Conservation (phyloP, 2,329 filamentous ascomycete genomes). For the Cytospora paraplurivora region DNA sequence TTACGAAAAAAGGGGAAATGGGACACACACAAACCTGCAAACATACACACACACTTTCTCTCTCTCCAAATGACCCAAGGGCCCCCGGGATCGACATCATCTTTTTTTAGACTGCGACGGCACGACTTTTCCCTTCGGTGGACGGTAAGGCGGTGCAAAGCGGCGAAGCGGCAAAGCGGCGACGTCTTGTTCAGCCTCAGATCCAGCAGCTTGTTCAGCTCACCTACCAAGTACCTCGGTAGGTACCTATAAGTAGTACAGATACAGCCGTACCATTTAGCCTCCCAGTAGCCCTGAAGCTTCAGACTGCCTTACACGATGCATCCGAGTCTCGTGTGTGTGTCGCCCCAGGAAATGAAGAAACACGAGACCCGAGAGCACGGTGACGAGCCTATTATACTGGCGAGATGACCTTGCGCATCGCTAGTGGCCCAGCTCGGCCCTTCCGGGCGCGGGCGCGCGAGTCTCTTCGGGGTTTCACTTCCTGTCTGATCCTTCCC, state of each 20-base stretch:
- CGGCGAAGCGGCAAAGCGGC: background rate
- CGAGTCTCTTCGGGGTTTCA: constrained; percentile 15
- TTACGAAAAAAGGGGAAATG: no score
- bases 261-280: no score
- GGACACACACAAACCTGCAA: background rate
- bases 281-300: background rate
- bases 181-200: background rate
- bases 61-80: background rate
- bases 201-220: background rate
- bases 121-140: background rate
- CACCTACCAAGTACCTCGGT: no score
- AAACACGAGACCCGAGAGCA: background rate
- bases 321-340: background rate
- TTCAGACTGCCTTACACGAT: background rate
- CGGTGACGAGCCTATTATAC: constrained; percentile 1
- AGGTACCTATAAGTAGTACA: no score
- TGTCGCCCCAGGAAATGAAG: background rate
- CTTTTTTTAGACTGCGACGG: constrained; percentile 20
- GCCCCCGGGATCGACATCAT: constrained; percentile 1
- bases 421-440: constrained; percentile 19
- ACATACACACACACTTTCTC: background rate
- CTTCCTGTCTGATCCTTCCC: constrained; percentile 10
- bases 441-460: constrained; percentile 12
- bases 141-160: background rate
- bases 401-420: constrained; percentile 14